Base-by-base conservation (phyloP, 176 grass and related monocot species). In the Eremochloa ophiuroides region DNA sequence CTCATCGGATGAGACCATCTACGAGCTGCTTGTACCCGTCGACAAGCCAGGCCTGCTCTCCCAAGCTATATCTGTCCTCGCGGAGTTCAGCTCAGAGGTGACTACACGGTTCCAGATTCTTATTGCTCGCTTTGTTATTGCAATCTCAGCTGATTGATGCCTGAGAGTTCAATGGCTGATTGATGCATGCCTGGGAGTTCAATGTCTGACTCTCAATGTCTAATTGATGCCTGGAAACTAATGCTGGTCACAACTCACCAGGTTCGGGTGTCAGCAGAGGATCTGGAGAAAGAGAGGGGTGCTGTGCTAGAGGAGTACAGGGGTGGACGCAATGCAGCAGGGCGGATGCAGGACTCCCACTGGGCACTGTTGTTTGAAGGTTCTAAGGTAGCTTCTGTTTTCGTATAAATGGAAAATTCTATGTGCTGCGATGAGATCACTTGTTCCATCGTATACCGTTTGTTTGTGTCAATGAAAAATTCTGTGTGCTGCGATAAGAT, bases 271-370 rank as follows among this genome's bases (percentile, higher is more conserved):
- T 99, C 96, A 15, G 65, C 90, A 0, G 93, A 95, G 71, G 96
- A 99, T 88, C 78, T 99, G 55, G 96, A 99, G 66, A 99, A 99
- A 89, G 96, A 99, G 78, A 87, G 96, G 72, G 96, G 96, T 42
- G 96, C 93, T 74, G 96, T 99, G 58, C 44, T 99, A 66, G 96
- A 99, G 90, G 96, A 99, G 62, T 95, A 99, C 76, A 95, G 96
- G 88, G 96, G 96, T 37, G 92, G 92, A 8, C 90, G 96, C 58
- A 98, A 93, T 91, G 96, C 96, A 16, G 50, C 93, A 16, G 93
- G 96, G 4, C 72, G 93, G 61, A 99, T 99, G 96, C 93, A 99
- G 84, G 96, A 99, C 73, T 91, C 96, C 27, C 96, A 99, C 68
- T 99, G 96, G 96, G 55, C 88, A 43, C 78, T 99, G 80, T 86